Conservation (phyloP, 163 green algal genomes). For the Chlorella variabilis region DNA sequence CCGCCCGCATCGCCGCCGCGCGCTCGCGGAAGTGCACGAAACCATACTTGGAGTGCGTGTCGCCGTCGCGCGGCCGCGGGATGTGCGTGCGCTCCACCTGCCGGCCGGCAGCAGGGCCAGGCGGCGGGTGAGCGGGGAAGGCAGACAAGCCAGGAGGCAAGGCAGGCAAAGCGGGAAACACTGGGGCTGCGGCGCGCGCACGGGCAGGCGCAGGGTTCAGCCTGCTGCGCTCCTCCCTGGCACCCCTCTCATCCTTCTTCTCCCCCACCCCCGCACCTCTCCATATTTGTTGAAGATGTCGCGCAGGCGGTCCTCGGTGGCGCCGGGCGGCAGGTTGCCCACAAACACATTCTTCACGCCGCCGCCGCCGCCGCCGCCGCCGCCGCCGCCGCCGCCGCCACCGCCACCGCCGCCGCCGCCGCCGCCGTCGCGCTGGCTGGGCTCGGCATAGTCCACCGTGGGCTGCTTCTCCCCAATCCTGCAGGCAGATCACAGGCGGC, state of each 20-base stretch:
- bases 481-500: conserved; percentile 29
- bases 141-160: neutral
- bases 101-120: neutral
- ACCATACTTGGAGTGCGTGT: conserved; percentile 74
- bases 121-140: no score
- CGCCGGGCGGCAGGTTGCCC: conserved; percentile 76
- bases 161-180: no score
- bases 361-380: neutral
- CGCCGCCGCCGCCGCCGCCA: conserved; percentile 37
- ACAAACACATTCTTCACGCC: conserved; percentile 77
- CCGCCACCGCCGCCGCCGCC: neutral
- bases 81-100: conserved; percentile 81
- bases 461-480: conserved; percentile 57
- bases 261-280: no score
- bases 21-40: conserved; percentile 89
- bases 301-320: conserved; percentile 73
- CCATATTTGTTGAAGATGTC: conserved; percentile 78
- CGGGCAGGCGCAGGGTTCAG: no score
- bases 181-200: no score
- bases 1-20: conserved; percentile 58
- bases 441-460: conserved; percentile 84
- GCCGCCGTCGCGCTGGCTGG: conserved; percentile 55
- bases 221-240: no score
- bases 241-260: no score
- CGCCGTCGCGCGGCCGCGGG: conserved; percentile 69